phyloP scores from a whole-genome alignment of 176 grass and related monocot species.

The Chloris gayana region DNA sequence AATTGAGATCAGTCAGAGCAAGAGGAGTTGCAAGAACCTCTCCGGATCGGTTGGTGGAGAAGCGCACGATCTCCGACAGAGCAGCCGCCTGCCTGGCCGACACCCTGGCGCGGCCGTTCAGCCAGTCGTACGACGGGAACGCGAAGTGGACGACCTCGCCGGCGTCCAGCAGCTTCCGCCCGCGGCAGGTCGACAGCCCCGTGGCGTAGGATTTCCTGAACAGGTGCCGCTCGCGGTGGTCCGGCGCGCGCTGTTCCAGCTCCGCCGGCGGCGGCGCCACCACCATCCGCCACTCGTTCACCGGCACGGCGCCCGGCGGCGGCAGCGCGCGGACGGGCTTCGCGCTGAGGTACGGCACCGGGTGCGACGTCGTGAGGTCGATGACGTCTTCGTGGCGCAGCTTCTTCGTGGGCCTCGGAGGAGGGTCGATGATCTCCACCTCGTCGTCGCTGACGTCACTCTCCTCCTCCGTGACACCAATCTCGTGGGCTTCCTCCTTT shows the following conservation, averaged over 20 bases:
- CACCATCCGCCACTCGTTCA: slow-evolving; percentile 46
- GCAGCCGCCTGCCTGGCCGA: slow-evolving; percentile 51
- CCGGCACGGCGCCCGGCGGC: slow-evolving; percentile 26
- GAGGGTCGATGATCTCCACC: slow-evolving; percentile 9
- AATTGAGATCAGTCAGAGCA: not conserved
- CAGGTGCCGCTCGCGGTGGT: slow-evolving; percentile 65
- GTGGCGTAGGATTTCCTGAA: slow-evolving; percentile 58
- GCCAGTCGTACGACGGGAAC: slow-evolving; percentile 53
- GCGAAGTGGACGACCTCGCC: slow-evolving; percentile 79
- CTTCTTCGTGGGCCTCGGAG: slow-evolving; percentile 45
- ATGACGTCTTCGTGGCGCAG: slow-evolving; percentile 15
- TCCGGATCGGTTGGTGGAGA: slow-evolving; percentile 81
- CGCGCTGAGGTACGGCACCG: slow-evolving; percentile 64
- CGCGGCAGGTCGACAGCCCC: slow-evolving; percentile 75
- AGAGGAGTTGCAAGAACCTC: slow-evolving; percentile 49
- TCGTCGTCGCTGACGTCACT: not conserved
- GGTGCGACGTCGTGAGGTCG: slow-evolving; percentile 50
- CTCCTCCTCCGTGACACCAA: slow-evolving; percentile 9
- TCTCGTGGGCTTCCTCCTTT: slow-evolving; percentile 5
- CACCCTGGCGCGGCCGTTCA: slow-evolving; percentile 29
- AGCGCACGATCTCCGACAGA: slow-evolving; percentile 66
- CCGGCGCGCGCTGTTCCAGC: slow-evolving; percentile 54
- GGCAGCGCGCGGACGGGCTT: slow-evolving; percentile 34
- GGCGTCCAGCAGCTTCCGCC: slow-evolving; percentile 55
- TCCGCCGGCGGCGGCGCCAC: slow-evolving; percentile 50